Base-by-base conservation (phyloP, 1,139 yeast species). In the Yamadazyma mexicana region DNA sequence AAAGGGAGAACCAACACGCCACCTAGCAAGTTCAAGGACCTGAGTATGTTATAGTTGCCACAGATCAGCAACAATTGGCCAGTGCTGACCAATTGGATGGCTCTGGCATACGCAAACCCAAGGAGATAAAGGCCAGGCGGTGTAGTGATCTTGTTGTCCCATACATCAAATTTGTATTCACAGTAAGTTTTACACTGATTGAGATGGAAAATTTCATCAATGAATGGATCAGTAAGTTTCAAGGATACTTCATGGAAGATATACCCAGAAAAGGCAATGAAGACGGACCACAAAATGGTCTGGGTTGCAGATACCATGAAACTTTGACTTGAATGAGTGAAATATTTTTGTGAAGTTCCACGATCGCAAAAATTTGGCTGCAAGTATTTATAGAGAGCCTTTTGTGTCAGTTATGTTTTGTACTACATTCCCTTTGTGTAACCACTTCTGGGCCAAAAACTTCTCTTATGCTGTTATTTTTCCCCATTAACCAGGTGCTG, bases 81-180 rank as follows among this genome's bases (percentile, higher is more conserved):
- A 1, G 38, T 22, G 4, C 42, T 30, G 33, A 48, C 36, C 37
- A 59, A 29, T 20, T 50, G 40, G 30, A 68, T 31, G 2, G 62
- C 18, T 43, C 71, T 61, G 34, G 74, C 59, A 53, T 71, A 79
- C 4, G 62, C 38, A 46, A 73, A 74, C 1, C 91, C 95, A 9
- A 89, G 53, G 8, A 74, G 47, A 55, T 92, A 92, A 27, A 92
- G 65, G 0, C 98, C 99, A 1, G 98, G 98, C 1, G 98, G 98
- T 0, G 98, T 92, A 3, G 98, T 92, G 57, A 94, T 88, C 57
- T 91, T 92, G 26, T 81, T 73, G 58, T 92, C 92, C 97, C 98
- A 92, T 1, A 66, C 54, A 11, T 48, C 44, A 63, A 82, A 88
- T 35, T 78, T 66, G 10, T 83, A 83, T 1, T 61, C 51, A 45